phyloP scores from a whole-genome alignment of 768 basidiomycete genomes.

The Suillus subluteus region DNA sequence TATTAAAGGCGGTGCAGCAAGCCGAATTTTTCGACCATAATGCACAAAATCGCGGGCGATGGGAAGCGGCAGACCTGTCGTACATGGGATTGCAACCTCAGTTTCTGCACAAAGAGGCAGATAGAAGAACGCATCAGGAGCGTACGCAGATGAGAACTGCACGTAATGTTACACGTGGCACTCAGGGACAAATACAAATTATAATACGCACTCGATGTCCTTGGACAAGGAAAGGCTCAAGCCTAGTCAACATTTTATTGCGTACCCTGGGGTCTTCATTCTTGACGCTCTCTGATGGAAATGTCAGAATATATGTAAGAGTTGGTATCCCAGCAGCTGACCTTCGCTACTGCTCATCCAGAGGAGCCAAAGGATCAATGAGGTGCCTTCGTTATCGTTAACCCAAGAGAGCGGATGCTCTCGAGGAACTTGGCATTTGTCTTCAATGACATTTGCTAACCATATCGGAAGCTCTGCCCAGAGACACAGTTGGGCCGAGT shows the following conservation, averaged over 20 bases:
- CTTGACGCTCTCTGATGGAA: constrained; percentile 34
- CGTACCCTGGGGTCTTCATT: constrained; percentile 33
- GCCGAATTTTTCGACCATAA: constrained; percentile 42
- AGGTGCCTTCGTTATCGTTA: constrained; percentile 38
- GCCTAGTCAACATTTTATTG: constrained; percentile 31
- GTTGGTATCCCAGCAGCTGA: constrained; percentile 21
- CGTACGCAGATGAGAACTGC: constrained; percentile 47
- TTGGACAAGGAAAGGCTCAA: constrained; percentile 44
- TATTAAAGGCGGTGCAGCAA: constrained; percentile 45
- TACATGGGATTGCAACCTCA: constrained; percentile 20
- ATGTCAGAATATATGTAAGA: constrained; percentile 18
- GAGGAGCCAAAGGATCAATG: constrained; percentile 48
- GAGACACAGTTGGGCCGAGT: constrained; percentile 43
- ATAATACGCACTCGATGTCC: constrained; percentile 42
- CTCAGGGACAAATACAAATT: background rate
- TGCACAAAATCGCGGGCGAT: constrained; percentile 39
- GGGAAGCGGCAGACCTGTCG: constrained; percentile 32
- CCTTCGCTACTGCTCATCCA: constrained; percentile 50
- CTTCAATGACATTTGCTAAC: constrained; percentile 23
- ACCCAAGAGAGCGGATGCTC: constrained; percentile 17
- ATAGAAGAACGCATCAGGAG: constrained; percentile 47
- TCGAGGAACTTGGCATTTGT: constrained; percentile 23
- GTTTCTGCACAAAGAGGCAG: constrained; percentile 41
- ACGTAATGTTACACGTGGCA: constrained; percentile 11
- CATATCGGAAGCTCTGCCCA: constrained; percentile 44